Conservation (phyloP, 164 flowering plant genomes). For the Magnolia sinica region DNA sequence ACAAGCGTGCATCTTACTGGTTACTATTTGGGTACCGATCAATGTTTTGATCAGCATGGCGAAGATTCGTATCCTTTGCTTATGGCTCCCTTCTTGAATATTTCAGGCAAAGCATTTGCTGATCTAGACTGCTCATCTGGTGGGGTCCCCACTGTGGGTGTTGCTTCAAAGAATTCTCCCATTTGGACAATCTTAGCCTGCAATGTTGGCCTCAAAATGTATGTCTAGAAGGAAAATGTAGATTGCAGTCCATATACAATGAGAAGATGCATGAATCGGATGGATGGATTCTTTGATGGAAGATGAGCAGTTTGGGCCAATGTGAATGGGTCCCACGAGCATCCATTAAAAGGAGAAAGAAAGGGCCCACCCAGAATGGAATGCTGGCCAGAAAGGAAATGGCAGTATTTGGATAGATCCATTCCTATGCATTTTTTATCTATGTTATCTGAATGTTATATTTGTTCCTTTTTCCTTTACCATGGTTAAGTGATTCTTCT, state of each 20-base stretch:
- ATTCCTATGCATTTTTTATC: not conserved
- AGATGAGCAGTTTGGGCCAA: too few species aligned
- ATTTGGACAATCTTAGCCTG: not conserved
- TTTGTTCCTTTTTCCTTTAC: constrained; percentile 26
- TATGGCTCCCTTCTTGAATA: not conserved
- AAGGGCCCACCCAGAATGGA: not conserved
- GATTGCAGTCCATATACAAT: too few species aligned
- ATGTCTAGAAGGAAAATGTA: not conserved
- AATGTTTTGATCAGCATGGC: constrained; percentile 31
- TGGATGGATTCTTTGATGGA: too few species aligned
- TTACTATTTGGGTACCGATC: constrained; percentile 34
- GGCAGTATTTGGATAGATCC: not conserved
- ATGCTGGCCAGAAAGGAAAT: too few species aligned
- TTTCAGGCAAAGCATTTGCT: too few species aligned
- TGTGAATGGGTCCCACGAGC: not conserved
- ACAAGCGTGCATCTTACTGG: constrained; percentile 81
- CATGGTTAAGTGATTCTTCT: constrained; percentile 44
- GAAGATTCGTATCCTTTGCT: constrained; percentile 59
- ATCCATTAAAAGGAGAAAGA: not conserved
- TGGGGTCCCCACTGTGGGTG: not conserved
- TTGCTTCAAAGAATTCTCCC: not conserved
- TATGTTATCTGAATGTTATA: not conserved
- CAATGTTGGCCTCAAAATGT: not conserved
- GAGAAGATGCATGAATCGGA: too few species aligned
- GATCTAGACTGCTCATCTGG: too few species aligned